Base-by-base conservation (phyloP, 2,329 filamentous ascomycete species). In the Pseudogymnoascus sp. region DNA sequence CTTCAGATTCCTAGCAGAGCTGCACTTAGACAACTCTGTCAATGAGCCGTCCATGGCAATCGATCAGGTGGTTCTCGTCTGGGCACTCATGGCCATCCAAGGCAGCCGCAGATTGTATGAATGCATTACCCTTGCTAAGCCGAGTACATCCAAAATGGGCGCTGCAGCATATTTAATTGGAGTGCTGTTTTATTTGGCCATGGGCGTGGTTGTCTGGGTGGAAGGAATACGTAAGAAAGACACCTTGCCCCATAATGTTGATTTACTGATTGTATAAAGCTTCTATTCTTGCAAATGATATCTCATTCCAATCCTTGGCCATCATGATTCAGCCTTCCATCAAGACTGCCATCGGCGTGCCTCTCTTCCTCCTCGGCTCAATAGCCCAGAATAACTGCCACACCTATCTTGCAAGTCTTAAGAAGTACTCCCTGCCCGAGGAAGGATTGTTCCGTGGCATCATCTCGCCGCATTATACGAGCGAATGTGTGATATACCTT, bases 391-490 rank as follows among this genome's bases (percentile, higher is more conserved):
- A 93, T 72, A 79, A 83, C 65, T 89, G 86, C 69, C 90, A 93
- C 70, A 75, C 75, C 60, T 79, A 92, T 67, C 80, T 94, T 18
- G 84, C 86, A 41, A 81, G 81, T 38, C 75, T 94, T 63, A 83
- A 84, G 70, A 93, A 91, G 70, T 97, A 99, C 74, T 89, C 88
- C 9, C 79, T 97, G 22, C 93, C 93, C 0, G 77, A 81, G 2
- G 81, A 88, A 63, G 86, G 87, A 2, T 75, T 88, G 62, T 99
- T 97, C 73, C 78, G 78, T 47, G 78, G 79, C 62, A 74, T 95
- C 20, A 75, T 97, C 38, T 95, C 89, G 67, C 91, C 94, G 16
- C 94, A 99, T 74, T 99, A 97, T 74, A 89, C 89, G 3, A 90
- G 88, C 69, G 94, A 97, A 75, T 92, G 90, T 70, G 71, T 88